Evolutionary conservation across 768 basidiomycete genomes (phyloP).

Genomic region (Hemileccinum rubropunctum): DNA sequence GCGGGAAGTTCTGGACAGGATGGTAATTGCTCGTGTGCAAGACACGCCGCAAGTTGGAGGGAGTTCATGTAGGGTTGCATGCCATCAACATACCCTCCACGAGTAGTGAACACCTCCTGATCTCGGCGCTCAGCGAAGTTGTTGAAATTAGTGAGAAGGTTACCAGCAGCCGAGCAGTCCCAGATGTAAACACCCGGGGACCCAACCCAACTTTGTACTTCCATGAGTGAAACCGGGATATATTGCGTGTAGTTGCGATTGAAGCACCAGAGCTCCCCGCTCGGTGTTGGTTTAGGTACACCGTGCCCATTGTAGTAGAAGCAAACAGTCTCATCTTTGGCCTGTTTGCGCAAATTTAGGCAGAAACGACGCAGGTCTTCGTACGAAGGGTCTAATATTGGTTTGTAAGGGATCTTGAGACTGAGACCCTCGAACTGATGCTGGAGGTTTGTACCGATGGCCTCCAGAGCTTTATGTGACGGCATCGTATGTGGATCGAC

Average conservation of each 20-base stretch:
- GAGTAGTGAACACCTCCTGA: conserved; percentile 54
- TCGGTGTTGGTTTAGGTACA: conserved; percentile 93
- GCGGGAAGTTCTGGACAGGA: conserved; percentile 96
- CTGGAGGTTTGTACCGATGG: conserved; percentile 89
- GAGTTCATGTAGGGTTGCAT: conserved; percentile 77
- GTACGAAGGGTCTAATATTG: conserved; percentile 90
- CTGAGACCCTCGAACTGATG: conserved; percentile 96
- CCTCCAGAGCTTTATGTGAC: conserved; percentile 89
- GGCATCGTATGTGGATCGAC: conserved; percentile 93
- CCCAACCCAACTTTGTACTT: conserved; percentile 91
- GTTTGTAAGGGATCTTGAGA: conserved; percentile 91
- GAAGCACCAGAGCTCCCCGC: conserved; percentile 98
- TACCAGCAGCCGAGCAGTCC: conserved; percentile 98
- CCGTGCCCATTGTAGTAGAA: conserved; percentile 99
- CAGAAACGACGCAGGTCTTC: conserved; percentile 92
- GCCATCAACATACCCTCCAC: conserved; percentile 58
- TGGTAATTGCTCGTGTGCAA: conserved; percentile 86
- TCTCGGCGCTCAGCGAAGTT: conserved; percentile 73
- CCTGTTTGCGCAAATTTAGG: conserved; percentile 74
- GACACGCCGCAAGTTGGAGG: conserved; percentile 93
- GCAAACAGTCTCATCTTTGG: conserved; percentile 89
- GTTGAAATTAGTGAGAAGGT: conserved; percentile 89
- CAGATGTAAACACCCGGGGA: conserved; percentile 97
- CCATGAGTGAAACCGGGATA: conserved; percentile 92
- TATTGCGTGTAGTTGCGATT: conserved; percentile 97